Conservation (phyloP, 371 early-diverging fungal genomes). For the Choanephora cucurbitarum region DNA sequence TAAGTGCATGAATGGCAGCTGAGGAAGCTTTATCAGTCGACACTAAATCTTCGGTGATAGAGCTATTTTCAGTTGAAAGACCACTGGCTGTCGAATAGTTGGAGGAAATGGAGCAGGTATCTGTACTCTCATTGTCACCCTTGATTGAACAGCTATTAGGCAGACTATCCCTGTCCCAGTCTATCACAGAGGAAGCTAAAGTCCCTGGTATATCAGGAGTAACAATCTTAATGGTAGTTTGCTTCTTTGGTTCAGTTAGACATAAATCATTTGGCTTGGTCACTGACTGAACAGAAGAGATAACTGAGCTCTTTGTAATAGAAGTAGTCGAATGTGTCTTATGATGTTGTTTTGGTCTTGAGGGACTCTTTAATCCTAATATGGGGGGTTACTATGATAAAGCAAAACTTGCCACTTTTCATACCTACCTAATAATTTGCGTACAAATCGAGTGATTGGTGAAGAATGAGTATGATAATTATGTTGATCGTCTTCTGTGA, state of each 20-base stretch:
- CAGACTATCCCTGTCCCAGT: constrained; percentile 10
- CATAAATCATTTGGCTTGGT: background rate
- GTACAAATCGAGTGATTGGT: constrained; percentile 27
- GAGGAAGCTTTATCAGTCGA: constrained; percentile 2
- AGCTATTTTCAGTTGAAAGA: constrained; percentile 10
- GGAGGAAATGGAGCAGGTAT: constrained; percentile 20
- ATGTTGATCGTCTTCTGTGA: constrained; percentile 22
- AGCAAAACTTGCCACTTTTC: background rate
- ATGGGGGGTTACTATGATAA: no score
- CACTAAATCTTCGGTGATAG: background rate
- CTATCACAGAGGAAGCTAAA: constrained; percentile 13
- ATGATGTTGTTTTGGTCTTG: constrained; percentile 23
- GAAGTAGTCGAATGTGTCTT: constrained; percentile 33
- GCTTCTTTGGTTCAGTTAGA: constrained; percentile 3
- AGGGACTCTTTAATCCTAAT: constrained; percentile 7
- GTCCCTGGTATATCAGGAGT: constrained; percentile 6
- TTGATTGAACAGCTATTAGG: background rate
- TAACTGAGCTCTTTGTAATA: constrained; percentile 33
- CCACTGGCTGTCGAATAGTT: constrained; percentile 8
- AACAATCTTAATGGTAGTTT: constrained; percentile 18
- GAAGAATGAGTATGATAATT: constrained; percentile 12
- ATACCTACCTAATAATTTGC: constrained; percentile 25
- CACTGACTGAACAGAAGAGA: constrained; percentile 25
- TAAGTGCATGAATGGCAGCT: constrained; percentile 26
- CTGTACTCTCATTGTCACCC: constrained; percentile 11